phyloP scores from a whole-genome alignment of 495 filamentous ascomycete species.

The Trichoderma virens region DNA sequence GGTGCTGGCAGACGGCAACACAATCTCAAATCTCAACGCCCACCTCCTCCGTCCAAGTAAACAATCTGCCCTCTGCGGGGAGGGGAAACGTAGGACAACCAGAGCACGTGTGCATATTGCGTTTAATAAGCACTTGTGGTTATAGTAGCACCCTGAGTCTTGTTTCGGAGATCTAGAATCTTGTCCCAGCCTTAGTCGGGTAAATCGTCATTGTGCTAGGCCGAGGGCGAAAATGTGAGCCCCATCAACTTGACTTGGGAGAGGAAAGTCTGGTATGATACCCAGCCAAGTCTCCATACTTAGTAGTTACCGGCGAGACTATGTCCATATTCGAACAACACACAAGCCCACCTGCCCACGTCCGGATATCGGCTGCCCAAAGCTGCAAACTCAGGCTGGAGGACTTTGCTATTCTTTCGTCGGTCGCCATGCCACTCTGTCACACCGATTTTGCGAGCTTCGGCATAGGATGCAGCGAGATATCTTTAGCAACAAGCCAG shows the following conservation, averaged over 20 bases:
- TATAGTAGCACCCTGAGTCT: not conserved
- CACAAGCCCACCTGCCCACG: no score
- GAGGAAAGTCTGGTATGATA: no score
- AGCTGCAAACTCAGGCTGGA: no score
- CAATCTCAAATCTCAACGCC: not conserved
- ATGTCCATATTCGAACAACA: no score
- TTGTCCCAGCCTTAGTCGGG: not conserved
- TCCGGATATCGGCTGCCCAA: no score
- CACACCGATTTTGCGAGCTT: not conserved
- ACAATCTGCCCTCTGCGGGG: not conserved
- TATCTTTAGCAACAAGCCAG: constrained; percentile 1
- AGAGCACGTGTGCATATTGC: not conserved
- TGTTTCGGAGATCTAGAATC: not conserved
- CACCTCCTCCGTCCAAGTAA: not conserved
- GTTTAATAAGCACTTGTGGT: not conserved
- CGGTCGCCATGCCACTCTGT: no score
- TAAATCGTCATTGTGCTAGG: not conserved
- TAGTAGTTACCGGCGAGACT: no score
- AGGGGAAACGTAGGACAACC: not conserved
- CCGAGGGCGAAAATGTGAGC: not conserved
- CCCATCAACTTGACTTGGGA: not conserved
- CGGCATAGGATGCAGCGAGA: not conserved
- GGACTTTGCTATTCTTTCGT: no score
- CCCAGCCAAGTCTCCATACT: no score
- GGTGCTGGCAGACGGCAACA: not conserved